phyloP scores from a whole-genome alignment of 2,329 filamentous ascomycete species.

The Aspergillus fumigatiaffinis region DNA sequence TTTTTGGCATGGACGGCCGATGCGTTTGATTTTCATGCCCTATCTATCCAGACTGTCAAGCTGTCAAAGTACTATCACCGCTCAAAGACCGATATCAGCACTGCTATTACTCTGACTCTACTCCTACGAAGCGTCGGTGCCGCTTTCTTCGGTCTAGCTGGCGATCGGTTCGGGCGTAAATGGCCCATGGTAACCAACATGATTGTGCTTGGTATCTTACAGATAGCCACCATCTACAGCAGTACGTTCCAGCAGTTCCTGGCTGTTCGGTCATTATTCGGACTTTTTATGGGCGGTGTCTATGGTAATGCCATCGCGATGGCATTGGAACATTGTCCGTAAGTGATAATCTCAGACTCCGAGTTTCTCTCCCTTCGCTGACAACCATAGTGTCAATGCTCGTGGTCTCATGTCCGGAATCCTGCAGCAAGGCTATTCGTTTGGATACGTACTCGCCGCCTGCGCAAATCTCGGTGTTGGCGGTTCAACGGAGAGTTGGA shows the following conservation, averaged over 20 bases:
- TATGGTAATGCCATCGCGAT: slow-evolving; percentile 77
- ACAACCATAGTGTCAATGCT: slow-evolving; percentile 48
- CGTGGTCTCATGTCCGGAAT: slow-evolving; percentile 79
- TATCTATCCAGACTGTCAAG: slow-evolving; percentile 74
- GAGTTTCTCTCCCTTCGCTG: background rate
- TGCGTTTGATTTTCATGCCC: slow-evolving; percentile 78
- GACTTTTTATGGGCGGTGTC: slow-evolving; percentile 76
- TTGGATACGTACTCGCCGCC: slow-evolving; percentile 76
- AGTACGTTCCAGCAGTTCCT: slow-evolving; percentile 68
- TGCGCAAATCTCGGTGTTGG: slow-evolving; percentile 68
- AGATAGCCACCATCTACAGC: slow-evolving; percentile 76
- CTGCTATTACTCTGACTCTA: slow-evolving; percentile 60
- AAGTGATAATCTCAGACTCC: background rate
- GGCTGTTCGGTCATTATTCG: slow-evolving; percentile 69
- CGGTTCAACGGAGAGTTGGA: slow-evolving; percentile 55
- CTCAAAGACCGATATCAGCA: slow-evolving; percentile 66
- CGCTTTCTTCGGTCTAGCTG: slow-evolving; percentile 69
- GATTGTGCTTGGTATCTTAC: slow-evolving; percentile 65
- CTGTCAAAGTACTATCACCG: slow-evolving; percentile 56
- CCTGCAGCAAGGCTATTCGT: slow-evolving; percentile 74
- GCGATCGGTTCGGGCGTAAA: slow-evolving; percentile 76
- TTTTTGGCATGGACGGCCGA: slow-evolving; percentile 75
- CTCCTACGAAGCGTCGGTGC: slow-evolving; percentile 72
- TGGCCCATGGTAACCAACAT: slow-evolving; percentile 79
- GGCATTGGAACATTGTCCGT: slow-evolving; percentile 69